Base-by-base conservation (phyloP, 306 rosid species). In the Fagus sylvatica region DNA sequence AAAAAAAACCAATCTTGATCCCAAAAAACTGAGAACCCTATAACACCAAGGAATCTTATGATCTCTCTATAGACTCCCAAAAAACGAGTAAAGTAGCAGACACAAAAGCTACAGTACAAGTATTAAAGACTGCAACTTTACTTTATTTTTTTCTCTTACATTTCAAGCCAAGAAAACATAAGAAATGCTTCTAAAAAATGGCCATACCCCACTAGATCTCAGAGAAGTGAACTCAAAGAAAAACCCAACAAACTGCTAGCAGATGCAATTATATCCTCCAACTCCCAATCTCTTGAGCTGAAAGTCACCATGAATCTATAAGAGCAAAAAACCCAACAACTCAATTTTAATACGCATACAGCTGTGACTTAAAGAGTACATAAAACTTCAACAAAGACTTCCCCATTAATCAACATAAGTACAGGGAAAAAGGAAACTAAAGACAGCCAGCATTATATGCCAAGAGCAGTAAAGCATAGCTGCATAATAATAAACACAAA, bases 191-290 rank as follows among this genome's bases (percentile, higher is more conserved):
- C 22, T 16, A 40, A 72, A 55, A 70, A 72, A 75, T 66, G 82
- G 39, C 67, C 84, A 87, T 86, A 87, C 85, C 84, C 95, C 86
- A 83, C 86, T 79, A 87, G 98, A 95, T 91, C 98, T 91, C 82
- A 86, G 87, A 87, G 88, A 75, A 83, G 91, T 79, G 80, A 85
- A 69, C 66, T 78, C 79, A 73, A 83, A 84, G 93, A 61, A 84
- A 85, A 88, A 75, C 85, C 74, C 84, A 85, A 77, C 42, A 87
- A 85, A 61, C 81, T 43, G 79, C 71, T 69, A 82, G 79, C 76
- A 80, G 76, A 85, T 68, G 85, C 78, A 85, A 86, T 86, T 89
- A 91, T 86, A 73, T 65, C 76, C 81, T 80, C 86, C 83, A 81
- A 83, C 77, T 80, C 79, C 85, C 83, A 80, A 83, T 76, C 88